These are phyloP conservation scores for Pseudogymnoascus sp. DNA, from an alignment of 2,329 filamentous ascomycete species.

Conservation along the genomic window DNA sequence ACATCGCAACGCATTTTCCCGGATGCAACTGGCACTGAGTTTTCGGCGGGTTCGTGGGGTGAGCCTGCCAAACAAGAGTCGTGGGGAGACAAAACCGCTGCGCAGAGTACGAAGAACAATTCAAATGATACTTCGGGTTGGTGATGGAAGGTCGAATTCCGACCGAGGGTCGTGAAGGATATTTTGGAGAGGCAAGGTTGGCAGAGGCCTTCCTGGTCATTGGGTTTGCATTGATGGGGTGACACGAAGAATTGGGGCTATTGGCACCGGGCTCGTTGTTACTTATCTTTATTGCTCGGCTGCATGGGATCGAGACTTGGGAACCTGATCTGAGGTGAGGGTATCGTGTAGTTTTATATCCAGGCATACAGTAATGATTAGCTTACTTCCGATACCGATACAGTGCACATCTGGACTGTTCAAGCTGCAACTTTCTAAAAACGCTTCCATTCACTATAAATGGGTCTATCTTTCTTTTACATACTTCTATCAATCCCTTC, in stretches of 20 bases:
- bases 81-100: slow-evolving; percentile 9
- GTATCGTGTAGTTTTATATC: neutral
- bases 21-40: slow-evolving; percentile 12
- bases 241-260: neutral
- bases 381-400: neutral
- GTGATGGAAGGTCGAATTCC: neutral
- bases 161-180: neutral
- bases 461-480: slow-evolving; percentile 5
- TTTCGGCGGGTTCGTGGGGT: slow-evolving; percentile 18
- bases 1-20: neutral
- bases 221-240: neutral
- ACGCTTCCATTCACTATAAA: neutral
- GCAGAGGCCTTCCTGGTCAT: neutral
- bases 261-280: neutral
- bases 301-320: neutral
- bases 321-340: neutral
- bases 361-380: neutral
- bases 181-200: neutral
- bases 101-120: slow-evolving; percentile 4
- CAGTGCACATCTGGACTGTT: neutral
- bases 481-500: slow-evolving; percentile 1
- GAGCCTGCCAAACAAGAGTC: slow-evolving; percentile 2
- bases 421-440: neutral
- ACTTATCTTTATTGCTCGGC: neutral
- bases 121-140: neutral